These are phyloP conservation scores for Schwanniomyces sp. DNA, from an alignment of 805 yeast species.

Conservation along the genomic window DNA sequence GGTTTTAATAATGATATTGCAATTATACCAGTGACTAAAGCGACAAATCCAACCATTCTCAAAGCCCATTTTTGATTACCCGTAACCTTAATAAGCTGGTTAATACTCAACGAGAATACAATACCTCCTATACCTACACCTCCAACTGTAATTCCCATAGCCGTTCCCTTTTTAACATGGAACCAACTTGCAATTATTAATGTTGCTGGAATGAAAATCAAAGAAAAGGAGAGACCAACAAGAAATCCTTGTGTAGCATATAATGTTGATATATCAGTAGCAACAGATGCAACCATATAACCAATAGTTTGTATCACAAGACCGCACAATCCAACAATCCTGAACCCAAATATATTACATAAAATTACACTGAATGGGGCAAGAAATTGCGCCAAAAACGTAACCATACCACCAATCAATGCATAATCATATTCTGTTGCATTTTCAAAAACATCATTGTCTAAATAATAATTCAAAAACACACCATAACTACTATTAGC, in stretches of 20 bases:
- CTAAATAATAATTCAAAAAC: conserved; percentile 51
- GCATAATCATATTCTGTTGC: conserved; percentile 49
- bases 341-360: conserved; percentile 51
- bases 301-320: conserved; percentile 43
- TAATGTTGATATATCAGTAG: conserved; percentile 50
- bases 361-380: conserved; percentile 54
- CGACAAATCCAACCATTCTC: conserved; percentile 36
- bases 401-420: conserved; percentile 49
- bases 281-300: conserved; percentile 50
- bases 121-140: conserved; percentile 59
- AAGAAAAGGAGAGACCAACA: conserved; percentile 48
- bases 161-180: conserved; percentile 41
- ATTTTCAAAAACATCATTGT: conserved; percentile 33
- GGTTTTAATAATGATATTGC: conserved; percentile 47
- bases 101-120: conserved; percentile 43
- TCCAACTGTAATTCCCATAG: conserved; percentile 46
- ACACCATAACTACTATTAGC: conserved; percentile 59
- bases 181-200: conserved; percentile 52
- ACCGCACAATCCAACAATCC: conserved; percentile 46
- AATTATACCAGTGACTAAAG: conserved; percentile 28
- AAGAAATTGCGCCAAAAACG: conserved; percentile 55
- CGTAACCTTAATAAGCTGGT: conserved; percentile 36
- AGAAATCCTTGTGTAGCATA: conserved; percentile 53
- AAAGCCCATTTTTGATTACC: conserved; percentile 48
- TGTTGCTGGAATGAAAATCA: conserved; percentile 44